phyloP scores from a whole-genome alignment of 78 protist species.

The Planoprotostelium fungivorum region DNA sequence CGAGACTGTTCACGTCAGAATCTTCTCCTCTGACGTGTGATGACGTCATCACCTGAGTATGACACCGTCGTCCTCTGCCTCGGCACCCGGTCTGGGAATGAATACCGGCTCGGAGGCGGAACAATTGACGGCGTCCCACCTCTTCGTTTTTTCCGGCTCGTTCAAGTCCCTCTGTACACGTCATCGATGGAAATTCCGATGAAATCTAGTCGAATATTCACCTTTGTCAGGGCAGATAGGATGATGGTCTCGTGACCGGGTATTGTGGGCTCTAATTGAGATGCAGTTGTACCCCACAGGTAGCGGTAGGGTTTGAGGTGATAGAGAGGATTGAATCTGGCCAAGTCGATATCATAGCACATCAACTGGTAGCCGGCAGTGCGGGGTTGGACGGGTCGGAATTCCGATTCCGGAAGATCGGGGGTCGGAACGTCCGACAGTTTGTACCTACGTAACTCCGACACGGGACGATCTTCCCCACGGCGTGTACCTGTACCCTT shows the following conservation, averaged over 20 bases:
- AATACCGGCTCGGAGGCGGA: not conserved
- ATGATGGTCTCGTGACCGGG: not conserved
- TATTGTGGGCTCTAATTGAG: not conserved
- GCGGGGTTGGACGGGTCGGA: not conserved
- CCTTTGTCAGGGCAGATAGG: not conserved
- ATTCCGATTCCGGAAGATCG: not conserved
- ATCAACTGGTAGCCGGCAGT: not conserved
- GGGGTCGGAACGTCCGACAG: not conserved
- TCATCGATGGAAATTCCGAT: too few species aligned
- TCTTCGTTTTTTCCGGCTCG: not conserved
- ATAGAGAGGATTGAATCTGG: not conserved
- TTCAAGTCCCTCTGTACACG: not conserved
- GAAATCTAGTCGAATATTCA: not conserved
- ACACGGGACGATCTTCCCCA: not conserved
- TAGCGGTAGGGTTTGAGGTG: not conserved
- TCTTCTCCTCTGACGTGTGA: not conserved
- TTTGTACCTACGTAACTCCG: not conserved
- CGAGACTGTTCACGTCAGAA: not conserved
- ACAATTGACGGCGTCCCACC: not conserved
- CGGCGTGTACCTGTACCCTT: not conserved
- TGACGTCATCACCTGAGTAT: not conserved
- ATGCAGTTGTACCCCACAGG: not conserved
- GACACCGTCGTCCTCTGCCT: not conserved
- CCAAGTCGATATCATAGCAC: not conserved
- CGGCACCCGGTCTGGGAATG: not conserved